phyloP scores from a whole-genome alignment of 257 asterid genomes.

The Pogostemon cablin region DNA sequence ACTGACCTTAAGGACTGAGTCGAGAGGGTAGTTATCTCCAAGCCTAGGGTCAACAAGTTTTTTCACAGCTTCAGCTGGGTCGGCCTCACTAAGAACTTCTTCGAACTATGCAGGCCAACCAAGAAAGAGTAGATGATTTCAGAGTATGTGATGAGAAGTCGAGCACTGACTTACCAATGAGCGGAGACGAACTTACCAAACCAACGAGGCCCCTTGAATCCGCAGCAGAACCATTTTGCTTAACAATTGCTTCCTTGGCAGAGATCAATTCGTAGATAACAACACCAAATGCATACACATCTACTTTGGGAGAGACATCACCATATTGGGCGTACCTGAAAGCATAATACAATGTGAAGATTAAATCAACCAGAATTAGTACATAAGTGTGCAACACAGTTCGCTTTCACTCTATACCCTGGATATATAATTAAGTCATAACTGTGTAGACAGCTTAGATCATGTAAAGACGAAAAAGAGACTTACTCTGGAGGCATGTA shows the following conservation, averaged over 20 bases:
- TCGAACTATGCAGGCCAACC: slow-evolving; percentile 59
- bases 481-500: slow-evolving; percentile 99
- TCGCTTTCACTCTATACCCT: not conserved
- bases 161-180: slow-evolving; percentile 8
- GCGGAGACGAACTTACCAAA: slow-evolving; percentile 51
- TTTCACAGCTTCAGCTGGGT: slow-evolving; percentile 52
- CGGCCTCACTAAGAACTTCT: slow-evolving; percentile 69
- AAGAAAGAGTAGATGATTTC: slow-evolving; percentile 8
- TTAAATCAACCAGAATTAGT: not conserved
- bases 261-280: slow-evolving; percentile 89
- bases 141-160: not conserved
- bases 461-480: slow-evolving; percentile 21
- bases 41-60: slow-evolving; percentile 76
- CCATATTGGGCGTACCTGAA: slow-evolving; percentile 94
- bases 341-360: slow-evolving; percentile 14
- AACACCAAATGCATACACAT: slow-evolving; percentile 95
- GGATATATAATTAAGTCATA: not conserved
- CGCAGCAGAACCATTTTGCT: slow-evolving; percentile 48
- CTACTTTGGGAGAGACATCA: slow-evolving; percentile 88
- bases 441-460: slow-evolving; percentile 10
- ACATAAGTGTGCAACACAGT: not conserved
- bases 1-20: slow-evolving; percentile 70
- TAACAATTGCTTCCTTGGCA: slow-evolving; percentile 90
- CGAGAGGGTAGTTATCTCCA: slow-evolving; percentile 70
- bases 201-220: slow-evolving; percentile 89